Percentiles rank a stretch among this genome's conserved stretches.
These are phyloP conservation scores for Gyrodon lividus DNA, from an alignment of 768 basidiomycete genomes.

Conservation along the genomic window DNA sequence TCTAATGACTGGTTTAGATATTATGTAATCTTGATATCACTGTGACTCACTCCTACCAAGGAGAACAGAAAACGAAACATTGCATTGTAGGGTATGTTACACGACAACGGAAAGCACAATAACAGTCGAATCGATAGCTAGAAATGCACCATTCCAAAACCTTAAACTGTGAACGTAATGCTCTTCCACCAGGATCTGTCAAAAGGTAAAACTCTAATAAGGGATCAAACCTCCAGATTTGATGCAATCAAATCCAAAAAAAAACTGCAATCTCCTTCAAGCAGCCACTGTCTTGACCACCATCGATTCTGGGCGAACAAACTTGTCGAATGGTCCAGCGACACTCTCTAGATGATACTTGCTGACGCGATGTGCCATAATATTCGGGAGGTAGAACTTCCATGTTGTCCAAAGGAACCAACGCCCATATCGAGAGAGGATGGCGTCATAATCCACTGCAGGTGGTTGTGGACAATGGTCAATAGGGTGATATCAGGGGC, in stretches of 20 bases:
- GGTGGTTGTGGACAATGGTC: not conserved
- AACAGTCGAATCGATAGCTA: not conserved
- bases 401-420: conserved; percentile 73
- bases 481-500: not conserved
- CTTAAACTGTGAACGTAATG: not conserved
- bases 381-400: conserved; percentile 55
- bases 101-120: not conserved
- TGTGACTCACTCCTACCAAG: no score
- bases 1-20: no score
- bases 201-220: conserved; percentile 5
- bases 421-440: conserved; percentile 58
- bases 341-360: conserved; percentile 44
- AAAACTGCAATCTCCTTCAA: conserved; percentile 10
- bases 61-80: not conserved
- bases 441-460: conserved; percentile 67
- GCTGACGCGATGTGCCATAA: conserved; percentile 27
- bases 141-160: no score
- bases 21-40: no score
- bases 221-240: not conserved
- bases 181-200: not conserved
- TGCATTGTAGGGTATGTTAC: not conserved
- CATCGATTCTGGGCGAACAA: conserved; percentile 26
- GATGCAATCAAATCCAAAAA: not conserved
- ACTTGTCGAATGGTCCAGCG: conserved; percentile 54
- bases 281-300: conserved; percentile 14